Evolutionary conservation across 306 rosid species (phyloP).

Genomic region (Pyrus communis): DNA sequence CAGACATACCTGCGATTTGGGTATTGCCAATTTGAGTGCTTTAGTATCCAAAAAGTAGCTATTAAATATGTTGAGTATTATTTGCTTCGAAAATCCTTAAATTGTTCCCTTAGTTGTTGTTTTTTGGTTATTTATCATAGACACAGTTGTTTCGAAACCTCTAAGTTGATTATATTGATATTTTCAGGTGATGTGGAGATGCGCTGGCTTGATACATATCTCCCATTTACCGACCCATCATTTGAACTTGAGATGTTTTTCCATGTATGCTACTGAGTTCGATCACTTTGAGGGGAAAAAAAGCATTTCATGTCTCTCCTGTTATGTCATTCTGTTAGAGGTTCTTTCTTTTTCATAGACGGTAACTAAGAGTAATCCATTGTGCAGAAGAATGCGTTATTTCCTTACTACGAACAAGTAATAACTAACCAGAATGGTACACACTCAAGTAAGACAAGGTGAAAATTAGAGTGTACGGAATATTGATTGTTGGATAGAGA

Average conservation of each 20-base stretch:
- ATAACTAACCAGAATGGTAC: not conserved
- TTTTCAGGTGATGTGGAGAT: conserved; percentile 81
- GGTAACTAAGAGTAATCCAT: not conserved
- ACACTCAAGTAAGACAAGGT: not conserved
- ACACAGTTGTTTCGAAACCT: conserved; percentile 1
- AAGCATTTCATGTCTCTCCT: not conserved
- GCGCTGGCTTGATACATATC: conserved; percentile 96
- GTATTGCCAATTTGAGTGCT: not conserved
- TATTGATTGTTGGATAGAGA: too few relatives aligned
- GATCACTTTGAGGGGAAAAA: not conserved
- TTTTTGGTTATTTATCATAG: not conserved
- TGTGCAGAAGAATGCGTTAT: not conserved
- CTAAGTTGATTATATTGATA: not conserved
- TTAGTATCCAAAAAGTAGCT: not conserved
- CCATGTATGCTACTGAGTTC: conserved; percentile 39
- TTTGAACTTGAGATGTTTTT: conserved; percentile 94
- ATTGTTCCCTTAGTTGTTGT: not conserved
- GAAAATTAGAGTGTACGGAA: too few relatives aligned
- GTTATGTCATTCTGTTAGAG: not conserved
- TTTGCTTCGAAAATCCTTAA: not conserved
- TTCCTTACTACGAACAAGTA: not conserved
- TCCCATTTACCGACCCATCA: conserved; percentile 89
- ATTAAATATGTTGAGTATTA: not conserved
- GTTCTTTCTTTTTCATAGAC: not conserved
- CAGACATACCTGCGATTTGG: not conserved